Evolutionary conservation across 352 stramenopile genomes (phyloP), one percentile per base, ranked within the genome.

Genomic region (Phytopythium montanum): DNA sequence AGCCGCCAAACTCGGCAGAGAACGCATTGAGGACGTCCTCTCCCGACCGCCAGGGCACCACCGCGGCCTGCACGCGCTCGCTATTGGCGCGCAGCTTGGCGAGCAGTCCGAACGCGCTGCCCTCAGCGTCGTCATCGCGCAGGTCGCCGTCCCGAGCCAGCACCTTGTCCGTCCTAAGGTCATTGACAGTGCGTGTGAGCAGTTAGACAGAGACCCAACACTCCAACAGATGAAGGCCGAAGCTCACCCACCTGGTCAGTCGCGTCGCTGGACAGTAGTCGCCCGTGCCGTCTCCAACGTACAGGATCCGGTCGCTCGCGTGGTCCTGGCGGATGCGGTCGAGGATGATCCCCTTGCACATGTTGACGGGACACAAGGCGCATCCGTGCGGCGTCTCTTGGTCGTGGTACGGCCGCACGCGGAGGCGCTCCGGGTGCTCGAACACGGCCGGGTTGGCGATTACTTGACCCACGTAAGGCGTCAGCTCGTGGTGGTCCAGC

Each of bases 291-390:
- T 94, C 85, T 8, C 81, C 85, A n/a, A 94, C 68, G 66, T 92
- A 94, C 29, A 94, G 29, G 26, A 94, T 74, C 23, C 69, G 68
- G 1, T 73, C 25, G 48, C 79, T 88, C 0, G 18, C n/a, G 3
- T 71, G 68, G 3, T 64, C 44, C 0, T 10, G 56, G 21, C 70
- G 75, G 45, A 94, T 73, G 3, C 45, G 41, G 18, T 89, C 76
- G 26, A 92, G 57, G 36, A 94, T 90, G 31, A 34, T 59, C 51
- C 81, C 85, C 62, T 94, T 94, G 70, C 85, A 94, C 82, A 94
- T 91, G 61, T 94, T 92, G 25, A 69, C 62, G 0, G 81, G 85
- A n/a, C 82, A 94, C 56, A 72, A 68, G 8, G 53, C 14, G 60
- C 85, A 94, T 18, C 68, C 77, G 21, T 92, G 85, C 7, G 81